Base-by-base conservation (phyloP, 1,284 basidiomycete species). In the Chondrostereum purpureum region DNA sequence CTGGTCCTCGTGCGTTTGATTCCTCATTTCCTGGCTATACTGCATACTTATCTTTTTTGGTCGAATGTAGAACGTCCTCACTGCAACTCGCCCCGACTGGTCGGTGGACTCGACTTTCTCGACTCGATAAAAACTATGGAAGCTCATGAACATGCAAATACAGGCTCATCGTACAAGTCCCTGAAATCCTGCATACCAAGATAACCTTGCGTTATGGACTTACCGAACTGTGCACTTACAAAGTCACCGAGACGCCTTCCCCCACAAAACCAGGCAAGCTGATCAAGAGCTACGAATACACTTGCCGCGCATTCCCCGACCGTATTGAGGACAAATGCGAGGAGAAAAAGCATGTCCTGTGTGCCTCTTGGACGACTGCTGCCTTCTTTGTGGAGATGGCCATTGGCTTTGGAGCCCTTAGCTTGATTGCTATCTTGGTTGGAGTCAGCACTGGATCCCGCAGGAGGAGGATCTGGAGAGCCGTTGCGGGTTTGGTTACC, bases 381-480 rank as follows among this genome's bases (percentile, higher is more conserved):
- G 72, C 73, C 2, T 88, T 85, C 57, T 64, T 76, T 35, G 67
- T 72, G 14, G 75, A 83, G 58, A 60, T 87, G 14, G 75, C 75
- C 39, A 69, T 78, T 36, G 80, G 83, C 10, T 83, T 83, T 57
- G 79, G 73, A 11, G 70, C 66, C 36, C 64, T 80, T 18, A 75
- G 82, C 4, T 60, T 83, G 38, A 57, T 73, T 0, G 66, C 81
- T 4, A 69, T 88, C 40, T 54, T 82, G 31, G 70, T 88, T 47
- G 85, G 86, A 3, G 70, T 85, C 10, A 84, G 74, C 54, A 86
- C 86, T 0, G 78, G 78, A 55, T 83, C 83, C 14, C 69, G 84
- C 44, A 69, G 86, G 51, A 69, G 83, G 48, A 74, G 85, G 49
- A 80, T 87, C 36, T 88, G 85, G 85, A 78, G 74, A 56, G 79